Base-by-base conservation (phyloP, 1,139 yeast species). In the Suhomyces atakaporum region DNA sequence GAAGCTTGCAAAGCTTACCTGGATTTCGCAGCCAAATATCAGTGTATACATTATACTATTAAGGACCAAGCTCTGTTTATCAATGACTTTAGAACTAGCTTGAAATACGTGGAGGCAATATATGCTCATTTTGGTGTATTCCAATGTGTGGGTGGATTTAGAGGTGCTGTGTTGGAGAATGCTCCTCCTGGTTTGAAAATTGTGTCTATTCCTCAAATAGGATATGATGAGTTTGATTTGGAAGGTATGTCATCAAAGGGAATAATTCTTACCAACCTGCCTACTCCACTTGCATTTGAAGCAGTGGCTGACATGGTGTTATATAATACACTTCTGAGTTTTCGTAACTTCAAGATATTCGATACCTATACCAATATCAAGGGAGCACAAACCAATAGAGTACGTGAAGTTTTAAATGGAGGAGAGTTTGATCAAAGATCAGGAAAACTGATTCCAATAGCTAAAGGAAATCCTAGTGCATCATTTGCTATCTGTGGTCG, bases 1-100 rank as follows among this genome's bases (percentile, higher is more conserved):
- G 52, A 54, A 20, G 39, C 53, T 0, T 54, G 75, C 23, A 62
- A 67, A 2, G 70, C 68, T 39, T 73, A 64, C 41, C 27, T 52
- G 15, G 45, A 54, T 15, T 75, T 79, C 40, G 38, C 51, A n/a
- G 39, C 56, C 15, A 53, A 63, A 12, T 78, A 62, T 46, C 71
- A 76, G 9, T 64, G 79, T 29, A 51, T 78, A 12, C 56, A 54
- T 26, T 74, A 79, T 47, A 50, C 52, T 13, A 41, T 76, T 11
- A 60, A 76, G 8, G 57, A 76, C 2, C 53, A 60, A 33, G 69
- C 69, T 19, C 69, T 70, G 42, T 55, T 77, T 16, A 44, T 71
- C 10, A 27, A 36, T 4, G 60, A 54, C 29, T 51, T 54, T 29
- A 23, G 40, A 18, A 39, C 48, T 14, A 43, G 36, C 7, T 40